Evolutionary conservation across 306 rosid species (phyloP), one percentile per base, ranked within the genome.

Genomic region (Begonia loranthoides): DNA sequence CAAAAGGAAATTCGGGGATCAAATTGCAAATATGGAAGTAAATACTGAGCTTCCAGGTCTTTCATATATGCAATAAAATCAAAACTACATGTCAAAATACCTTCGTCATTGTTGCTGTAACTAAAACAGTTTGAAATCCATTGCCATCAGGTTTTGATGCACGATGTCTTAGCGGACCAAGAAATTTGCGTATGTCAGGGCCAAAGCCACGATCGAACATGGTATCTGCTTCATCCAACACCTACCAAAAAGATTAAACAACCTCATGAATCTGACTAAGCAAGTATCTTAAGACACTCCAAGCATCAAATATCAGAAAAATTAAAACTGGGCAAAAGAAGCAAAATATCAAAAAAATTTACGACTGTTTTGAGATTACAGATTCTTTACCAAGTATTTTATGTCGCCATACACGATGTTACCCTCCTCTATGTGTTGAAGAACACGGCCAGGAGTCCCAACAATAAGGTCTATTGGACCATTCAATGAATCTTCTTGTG

Each of bases 151-250:
- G 66, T 60, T 77, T 82, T 9, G 83, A 68, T 22, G 82, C 71
- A 24, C 95, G 99, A 49, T 66, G 58, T 38, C 76, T 86, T 68
- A 86, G 60, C 28, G 99, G 95, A 54, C 52, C 80, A 28, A 90
- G 62, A 66, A 90, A 86, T 73, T 90, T 86, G 62, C 75, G 84
- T 51, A 90, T 90, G 60, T 90, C 99, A 40, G 99, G 99, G 60
- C 95, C 95, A 82, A 90, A 86, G 39, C 95, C 99, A 51, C 76
- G 83, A 78, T 90, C 99, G 74, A 90, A 90, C 99, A 86, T 90
- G 17, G 95, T 86, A 73, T 90, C 95, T 19, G 95, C 99, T 77
- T 90, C 99, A 62, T 90, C 99, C 67, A 90, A 74, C 50, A 90
- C 94, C 99, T 90, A 60, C 65, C 52, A 67, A 64, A 41, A 38